Percentiles rank a stretch among this genome's conserved stretches.
Evolutionary conservation across 768 basidiomycete genomes (phyloP).

Genomic region (Leucocoprinus birnbaumii): DNA sequence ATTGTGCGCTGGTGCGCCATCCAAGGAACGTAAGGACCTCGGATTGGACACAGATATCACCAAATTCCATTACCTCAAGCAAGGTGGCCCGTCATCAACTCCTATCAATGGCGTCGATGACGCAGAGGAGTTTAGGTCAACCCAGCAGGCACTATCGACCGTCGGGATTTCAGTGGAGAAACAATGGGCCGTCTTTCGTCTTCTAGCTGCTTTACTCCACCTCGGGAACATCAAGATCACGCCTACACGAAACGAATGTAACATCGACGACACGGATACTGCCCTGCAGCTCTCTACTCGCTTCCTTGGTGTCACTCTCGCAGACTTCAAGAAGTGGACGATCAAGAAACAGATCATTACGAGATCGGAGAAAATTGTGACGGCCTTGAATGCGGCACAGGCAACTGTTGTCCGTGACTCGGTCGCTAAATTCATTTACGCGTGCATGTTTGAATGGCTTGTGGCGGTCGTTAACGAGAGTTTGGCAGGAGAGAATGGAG

Average conservation of each 20-base stretch:
- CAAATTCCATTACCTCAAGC: constrained; percentile 90
- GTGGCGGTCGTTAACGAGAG: constrained; percentile 97
- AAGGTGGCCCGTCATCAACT: constrained; percentile 86
- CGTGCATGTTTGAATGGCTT: constrained; percentile 98
- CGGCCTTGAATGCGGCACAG: constrained; percentile 79
- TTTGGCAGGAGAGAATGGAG: constrained; percentile 91
- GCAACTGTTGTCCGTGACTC: constrained; percentile 94
- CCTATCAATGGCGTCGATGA: constrained; percentile 94
- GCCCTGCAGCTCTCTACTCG: constrained; percentile 79
- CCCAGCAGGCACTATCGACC: constrained; percentile 92
- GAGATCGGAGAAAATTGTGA: constrained; percentile 93
- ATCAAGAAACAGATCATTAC: constrained; percentile 97
- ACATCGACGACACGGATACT: constrained; percentile 80
- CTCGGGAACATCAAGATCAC: constrained; percentile 97
- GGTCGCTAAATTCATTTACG: constrained; percentile 98
- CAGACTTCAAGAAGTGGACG: constrained; percentile 99
- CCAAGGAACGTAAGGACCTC: constrained; percentile 93
- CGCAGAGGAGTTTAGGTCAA: constrained; percentile 89
- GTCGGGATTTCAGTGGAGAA: constrained; percentile 97
- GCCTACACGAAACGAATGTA: constrained; percentile 76
- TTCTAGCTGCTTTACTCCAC: constrained; percentile 91
- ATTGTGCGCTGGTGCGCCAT: constrained; percentile 92
- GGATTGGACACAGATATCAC: constrained; percentile 83
- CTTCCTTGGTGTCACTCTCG: constrained; percentile 84
- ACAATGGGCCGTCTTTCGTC: constrained; percentile 96